Base-by-base conservation (phyloP, 2,329 filamentous ascomycete genomes). In the Fusarium buharicum region DNA sequence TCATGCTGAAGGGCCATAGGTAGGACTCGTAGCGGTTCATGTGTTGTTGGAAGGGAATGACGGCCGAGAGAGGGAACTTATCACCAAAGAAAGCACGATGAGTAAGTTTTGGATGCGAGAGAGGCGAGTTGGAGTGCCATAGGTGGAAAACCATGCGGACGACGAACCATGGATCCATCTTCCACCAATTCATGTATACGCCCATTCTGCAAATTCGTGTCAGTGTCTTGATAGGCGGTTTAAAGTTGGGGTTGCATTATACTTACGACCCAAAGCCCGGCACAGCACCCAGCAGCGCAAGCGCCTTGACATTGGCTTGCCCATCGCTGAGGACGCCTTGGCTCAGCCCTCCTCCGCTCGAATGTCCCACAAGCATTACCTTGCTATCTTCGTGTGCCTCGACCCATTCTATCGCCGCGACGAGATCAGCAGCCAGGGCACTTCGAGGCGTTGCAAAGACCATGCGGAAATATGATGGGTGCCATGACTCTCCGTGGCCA, bases 401-500 rank as follows among this genome's bases (percentile, higher is more conserved):
- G 2, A 80, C 78, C 58, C 76, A 77, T 16, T 73, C 64, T 34
- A 83, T 73, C 2, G 73, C 79, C 0, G 76, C 75, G 4, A 80
- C 68, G 4, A 83, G 72, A 55, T 85, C 82, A 18, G 77, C 73
- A 1, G 74, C 76, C 27, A 85, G 72, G 13, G 74, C 73, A 13
- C 73, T 70, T 39, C 78, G 75, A 2, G 75, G 74, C 13, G 81
- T 82, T 40, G 73, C 71, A 62, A 78, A 84, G 28, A 79, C 74
- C 79, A 85, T 81, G 30, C 75, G 69, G 54, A 79, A 70, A 59
- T 80, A 86, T 0, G 76, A 74, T 0, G 81, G 82, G 40, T 81
- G 75, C 80, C 82, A 84, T 68, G 80, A 82, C 45, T 77, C 75
- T 14, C 83, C 83, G 62, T 85, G 83, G 3, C 82, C 82, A 6